Evolutionary conservation across 441 rosid species (phyloP), one percentile per base, ranked within the genome.

Genomic region (Flueggea neowawraea): DNA sequence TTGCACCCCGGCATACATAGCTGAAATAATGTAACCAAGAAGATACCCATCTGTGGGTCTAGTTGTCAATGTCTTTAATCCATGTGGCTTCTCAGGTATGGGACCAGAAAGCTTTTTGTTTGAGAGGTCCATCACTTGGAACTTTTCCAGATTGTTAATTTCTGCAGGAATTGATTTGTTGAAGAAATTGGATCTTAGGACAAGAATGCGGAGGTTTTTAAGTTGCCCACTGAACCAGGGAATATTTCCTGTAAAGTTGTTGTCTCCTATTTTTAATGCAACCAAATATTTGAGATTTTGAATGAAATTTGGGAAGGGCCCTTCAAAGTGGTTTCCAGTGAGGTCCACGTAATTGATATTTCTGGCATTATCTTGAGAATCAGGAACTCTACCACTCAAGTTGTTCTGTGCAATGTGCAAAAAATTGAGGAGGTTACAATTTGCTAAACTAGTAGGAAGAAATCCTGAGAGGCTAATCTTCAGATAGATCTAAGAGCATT

Each of bases 61-160:
- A 12, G 44, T 13, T 68, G 68, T 82, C 57, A 83, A 74, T 60
- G 74, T 68, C 60, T 69, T 65, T 52, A 80, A 78, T 80, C 55
- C 85, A 80, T 58, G 58, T 83, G 13, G 54, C 54, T 47, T 64
- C 14, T 57, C 59, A 56, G 96, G 96, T 55, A 89, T 70, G n/a
- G 58, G 65, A 17, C 96, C 91, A 6, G 75, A 70, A 65, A 89
- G 84, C 59, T 74, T 73, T 61, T 89, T 89, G n/a, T n/a, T n/a
- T n/a, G n/a, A n/a, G n/a, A n/a, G n/a, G n/a, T n/a, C n/a, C n/a
- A n/a, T n/a, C n/a, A 78, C 83, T 75, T 49, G 91, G 88, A 4
- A 89, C 84, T 41, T 41, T 10, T 10, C 44, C 10, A 41, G 10
- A 5, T 41, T 41, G 44, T 41, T 41, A 5, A 41, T 41, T 10